Evolutionary conservation across 495 filamentous ascomycete species (phyloP).

Genomic region (Aspergillus nanangensis): DNA sequence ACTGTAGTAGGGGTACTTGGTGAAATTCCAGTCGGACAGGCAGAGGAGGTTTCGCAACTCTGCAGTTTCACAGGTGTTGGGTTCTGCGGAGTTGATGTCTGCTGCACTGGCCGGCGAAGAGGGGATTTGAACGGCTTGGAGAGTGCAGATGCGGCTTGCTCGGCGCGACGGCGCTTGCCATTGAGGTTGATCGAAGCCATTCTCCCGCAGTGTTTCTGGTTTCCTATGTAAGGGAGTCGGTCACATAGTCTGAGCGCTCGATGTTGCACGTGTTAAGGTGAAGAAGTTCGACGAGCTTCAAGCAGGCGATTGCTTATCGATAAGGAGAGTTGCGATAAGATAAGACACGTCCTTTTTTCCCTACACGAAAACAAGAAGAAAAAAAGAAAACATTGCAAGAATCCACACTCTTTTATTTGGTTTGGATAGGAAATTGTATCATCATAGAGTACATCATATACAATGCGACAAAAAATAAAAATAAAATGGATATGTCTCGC

Average conservation of each 20-base stretch:
- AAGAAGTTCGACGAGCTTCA: no score
- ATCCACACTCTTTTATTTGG: no score
- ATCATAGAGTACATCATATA: conserved; percentile 17
- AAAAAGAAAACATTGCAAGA: no score
- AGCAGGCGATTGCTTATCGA: conserved; percentile 16
- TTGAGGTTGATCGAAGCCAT: conserved; percentile 19
- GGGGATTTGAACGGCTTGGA: conserved; percentile 68
- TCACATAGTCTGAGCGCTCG: no score
- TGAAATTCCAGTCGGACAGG: no score
- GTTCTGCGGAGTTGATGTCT: conserved; percentile 6
- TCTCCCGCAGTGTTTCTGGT: background rate
- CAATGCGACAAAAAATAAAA: background rate
- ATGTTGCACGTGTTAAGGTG: no score
- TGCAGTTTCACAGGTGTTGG: no score
- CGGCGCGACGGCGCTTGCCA: conserved; percentile 55
- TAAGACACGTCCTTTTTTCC: background rate
- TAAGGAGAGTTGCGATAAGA: conserved; percentile 11
- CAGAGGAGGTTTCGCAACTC: no score
- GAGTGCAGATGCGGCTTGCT: conserved; percentile 44
- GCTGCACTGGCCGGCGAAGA: conserved; percentile 34
- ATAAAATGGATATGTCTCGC: background rate
- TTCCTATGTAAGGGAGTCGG: no score
- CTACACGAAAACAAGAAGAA: no score
- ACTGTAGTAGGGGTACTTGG: background rate
- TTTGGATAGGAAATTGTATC: no score